A percentile compares a stretch with the other conserved stretches of the same genome.
Evolutionary conservation across 2,329 filamentous ascomycete genomes (phyloP).

Genomic region (Apiospora sp.): DNA sequence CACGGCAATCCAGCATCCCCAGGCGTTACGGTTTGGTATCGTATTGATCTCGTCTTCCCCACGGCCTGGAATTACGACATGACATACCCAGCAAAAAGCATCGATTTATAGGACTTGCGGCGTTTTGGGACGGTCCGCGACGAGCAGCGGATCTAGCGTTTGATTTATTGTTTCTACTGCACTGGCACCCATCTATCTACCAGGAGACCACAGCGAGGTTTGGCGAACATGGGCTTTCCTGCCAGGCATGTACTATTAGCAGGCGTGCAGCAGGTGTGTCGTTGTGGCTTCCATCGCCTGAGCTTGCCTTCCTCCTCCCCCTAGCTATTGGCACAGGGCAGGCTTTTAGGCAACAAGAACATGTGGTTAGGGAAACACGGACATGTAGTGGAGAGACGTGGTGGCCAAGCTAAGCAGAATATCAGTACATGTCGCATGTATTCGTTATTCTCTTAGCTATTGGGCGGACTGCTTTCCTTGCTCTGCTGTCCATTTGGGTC

Average conservation of each 20-base stretch:
- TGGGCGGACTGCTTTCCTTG: background rate
- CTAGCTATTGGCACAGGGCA: background rate
- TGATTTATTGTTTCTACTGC: conserved; percentile 17
- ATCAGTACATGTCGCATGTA: background rate
- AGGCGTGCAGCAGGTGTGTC: background rate
- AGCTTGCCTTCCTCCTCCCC: background rate
- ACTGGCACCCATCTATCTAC: background rate
- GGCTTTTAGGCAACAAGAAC: background rate
- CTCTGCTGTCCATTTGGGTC: background rate
- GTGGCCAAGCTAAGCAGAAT: conserved; percentile 8
- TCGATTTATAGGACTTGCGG: conserved; percentile 42
- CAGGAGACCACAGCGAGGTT: background rate
- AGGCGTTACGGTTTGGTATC: conserved; percentile 39
- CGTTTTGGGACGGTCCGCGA: conserved; percentile 30
- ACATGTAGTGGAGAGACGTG: background rate
- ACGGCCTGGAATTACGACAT: conserved; percentile 38
- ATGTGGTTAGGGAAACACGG: background rate
- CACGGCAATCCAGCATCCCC: conserved; percentile 40
- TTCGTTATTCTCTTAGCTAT: background rate
- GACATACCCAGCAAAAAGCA: conserved; percentile 45
- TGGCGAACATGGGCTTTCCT: background rate
- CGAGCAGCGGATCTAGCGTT: conserved; percentile 10
- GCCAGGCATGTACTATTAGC: background rate
- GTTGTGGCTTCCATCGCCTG: background rate
- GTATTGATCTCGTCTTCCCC: conserved; percentile 40